Base-by-base conservation (phyloP, 176 grass and related monocot species). In the Triticum urartu region DNA sequence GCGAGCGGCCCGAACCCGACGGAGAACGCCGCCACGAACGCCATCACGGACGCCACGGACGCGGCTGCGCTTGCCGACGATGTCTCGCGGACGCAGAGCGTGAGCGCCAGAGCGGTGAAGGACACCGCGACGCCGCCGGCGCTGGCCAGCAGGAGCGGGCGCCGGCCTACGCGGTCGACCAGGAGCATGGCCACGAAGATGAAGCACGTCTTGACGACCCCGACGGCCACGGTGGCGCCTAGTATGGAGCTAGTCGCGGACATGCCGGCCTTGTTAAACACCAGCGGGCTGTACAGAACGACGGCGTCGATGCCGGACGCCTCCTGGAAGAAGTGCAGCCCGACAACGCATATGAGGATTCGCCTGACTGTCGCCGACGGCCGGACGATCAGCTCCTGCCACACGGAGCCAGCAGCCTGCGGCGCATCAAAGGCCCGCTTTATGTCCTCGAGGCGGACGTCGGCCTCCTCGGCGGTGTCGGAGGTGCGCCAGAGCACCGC, bases 71-170 rank as follows among this genome's bases (percentile, higher is more conserved):
- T 50, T 7, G 42, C 72, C 13, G 13, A 14, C 25, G 72, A 75
- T 4, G 72, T 13, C 24, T 75, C 72, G 3, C 72, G 42, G 7
- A 75, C 72, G 72, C 42, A 50, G 3, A 75, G 24, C 72, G 72
- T 75, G 12, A 75, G 42, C 22, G 72, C 72, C 13, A 75, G 72
- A 8, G 72, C 72, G 3, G 72, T 43, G 6, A 75, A 43, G 3
- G 72, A 75, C 42, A 75, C 3, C 13, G 72, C 72, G 13, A 75
- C 72, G n/a, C 72, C 42, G 72, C 72, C 72, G 4, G 42, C 47
- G 72, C 72, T 75, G 22, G 72, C 72, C 72, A 75, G 45, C 1
- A 75, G 72, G 72, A 75, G 72, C 42, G 72, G 72, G 13, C 72
- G 72, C 42, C 72, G 22, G 42, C 72, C 42, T 13, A 47, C 42